phyloP scores from a whole-genome alignment of 441 rosid genomes.

The Pelargonium australe region DNA sequence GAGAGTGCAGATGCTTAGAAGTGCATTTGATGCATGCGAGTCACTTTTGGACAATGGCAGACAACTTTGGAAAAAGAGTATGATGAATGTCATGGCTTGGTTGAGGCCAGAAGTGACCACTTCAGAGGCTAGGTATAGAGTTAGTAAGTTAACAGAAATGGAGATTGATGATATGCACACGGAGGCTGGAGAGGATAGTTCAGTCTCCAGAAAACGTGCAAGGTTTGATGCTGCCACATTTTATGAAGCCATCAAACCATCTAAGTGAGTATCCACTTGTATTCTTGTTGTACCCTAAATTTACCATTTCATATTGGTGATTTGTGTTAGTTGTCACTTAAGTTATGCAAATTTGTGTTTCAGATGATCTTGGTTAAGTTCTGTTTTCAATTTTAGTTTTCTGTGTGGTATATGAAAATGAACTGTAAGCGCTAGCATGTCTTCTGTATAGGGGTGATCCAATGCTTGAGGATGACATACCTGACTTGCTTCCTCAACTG shows the following conservation, averaged over 20 bases:
- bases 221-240: slow-evolving; percentile 69
- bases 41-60: slow-evolving; percentile 64
- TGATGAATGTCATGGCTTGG: slow-evolving; percentile 91
- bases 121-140: slow-evolving; percentile 67
- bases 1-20: slow-evolving; percentile 71
- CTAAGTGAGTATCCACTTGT: slow-evolving; percentile 52
- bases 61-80: slow-evolving; percentile 80
- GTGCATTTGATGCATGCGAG: slow-evolving; percentile 68
- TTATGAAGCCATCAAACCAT: slow-evolving; percentile 94
- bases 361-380: neutral
- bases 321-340: neutral
- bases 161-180: slow-evolving; percentile 24
- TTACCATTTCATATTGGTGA: neutral
- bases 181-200: slow-evolving; percentile 27
- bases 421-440: slow-evolving; percentile 14
- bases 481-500: slow-evolving; percentile 68
- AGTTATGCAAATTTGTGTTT: neutral
- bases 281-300: neutral
- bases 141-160: slow-evolving; percentile 26
- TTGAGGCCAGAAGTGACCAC: slow-evolving; percentile 82
- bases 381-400: neutral
- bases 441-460: slow-evolving; percentile 45
- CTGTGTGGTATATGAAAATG: neutral
- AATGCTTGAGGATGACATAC: slow-evolving; percentile 57
- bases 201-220: slow-evolving; percentile 35